phyloP scores from a whole-genome alignment of 345 rosid genomes.

The Ceriops tagal region DNA sequence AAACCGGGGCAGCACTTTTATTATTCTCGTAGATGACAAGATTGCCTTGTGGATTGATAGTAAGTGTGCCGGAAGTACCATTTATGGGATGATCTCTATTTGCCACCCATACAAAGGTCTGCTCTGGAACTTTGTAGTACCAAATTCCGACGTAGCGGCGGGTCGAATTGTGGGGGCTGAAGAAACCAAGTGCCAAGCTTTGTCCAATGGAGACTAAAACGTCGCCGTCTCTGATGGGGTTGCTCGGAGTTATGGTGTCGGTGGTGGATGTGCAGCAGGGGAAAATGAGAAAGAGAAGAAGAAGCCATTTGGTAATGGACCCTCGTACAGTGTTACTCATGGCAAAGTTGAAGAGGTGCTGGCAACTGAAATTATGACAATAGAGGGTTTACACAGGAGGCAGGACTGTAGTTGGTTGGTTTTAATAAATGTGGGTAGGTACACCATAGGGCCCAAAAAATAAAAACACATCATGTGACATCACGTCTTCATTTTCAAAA shows the following conservation, averaged over 20 bases:
- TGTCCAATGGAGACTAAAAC: conserved; percentile 1
- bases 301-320: neutral
- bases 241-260: conserved; percentile 3
- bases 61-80: conserved; percentile 9
- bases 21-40: conserved; percentile 1
- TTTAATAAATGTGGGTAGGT: neutral
- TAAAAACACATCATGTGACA: too few relatives aligned
- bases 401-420: neutral
- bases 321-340: neutral
- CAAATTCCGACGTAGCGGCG: conserved; percentile 16
- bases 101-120: conserved; percentile 12
- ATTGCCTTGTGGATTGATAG: conserved; percentile 4
- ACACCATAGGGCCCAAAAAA: too few relatives aligned
- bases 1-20: neutral
- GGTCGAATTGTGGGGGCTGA: conserved; percentile 9
- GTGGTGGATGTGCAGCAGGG: neutral
- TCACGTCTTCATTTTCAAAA: too few relatives aligned
- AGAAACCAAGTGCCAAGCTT: conserved; percentile 9
- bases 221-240: conserved; percentile 5
- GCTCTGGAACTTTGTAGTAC: conserved; percentile 10
- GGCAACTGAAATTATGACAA: too few relatives aligned
- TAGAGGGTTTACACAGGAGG: too few relatives aligned
- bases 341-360: neutral
- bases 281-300: neutral
- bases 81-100: conserved; percentile 11